These are phyloP conservation scores for Blastobotrys malaysiensis DNA, from an alignment of 1,139 yeast species.

Conservation along the genomic window DNA sequence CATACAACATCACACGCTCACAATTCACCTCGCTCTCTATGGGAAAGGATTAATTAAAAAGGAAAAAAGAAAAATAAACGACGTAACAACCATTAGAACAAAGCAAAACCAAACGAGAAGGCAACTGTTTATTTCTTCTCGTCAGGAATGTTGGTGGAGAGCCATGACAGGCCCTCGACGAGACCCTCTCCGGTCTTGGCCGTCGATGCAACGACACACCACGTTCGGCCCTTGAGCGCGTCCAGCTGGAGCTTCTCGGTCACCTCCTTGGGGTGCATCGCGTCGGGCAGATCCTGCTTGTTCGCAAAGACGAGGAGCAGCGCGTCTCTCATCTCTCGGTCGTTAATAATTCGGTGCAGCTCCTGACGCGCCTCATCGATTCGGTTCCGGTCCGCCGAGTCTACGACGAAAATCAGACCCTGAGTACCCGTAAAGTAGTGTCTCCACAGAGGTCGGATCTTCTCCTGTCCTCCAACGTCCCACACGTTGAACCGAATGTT, in stretches of 20 bases:
- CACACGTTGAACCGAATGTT: constrained; percentile 89
- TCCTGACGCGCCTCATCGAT: constrained; percentile 76
- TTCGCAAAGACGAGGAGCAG: constrained; percentile 81
- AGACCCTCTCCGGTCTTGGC: constrained; percentile 91
- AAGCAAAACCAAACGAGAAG: neutral
- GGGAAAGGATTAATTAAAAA: neutral
- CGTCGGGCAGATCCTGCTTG: constrained; percentile 84
- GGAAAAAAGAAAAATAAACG: neutral
- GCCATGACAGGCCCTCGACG: constrained; percentile 85
- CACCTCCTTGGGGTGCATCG: constrained; percentile 86
- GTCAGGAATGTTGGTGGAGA: constrained; percentile 58
- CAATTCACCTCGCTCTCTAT: neutral
- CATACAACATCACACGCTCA: neutral
- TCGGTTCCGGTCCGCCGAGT: constrained; percentile 66
- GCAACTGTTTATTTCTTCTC: constrained; percentile 22
- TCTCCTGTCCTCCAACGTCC: constrained; percentile 97
- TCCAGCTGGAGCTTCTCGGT: constrained; percentile 80
- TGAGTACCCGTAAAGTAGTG: constrained; percentile 92
- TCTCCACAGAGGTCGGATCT: constrained; percentile 89
- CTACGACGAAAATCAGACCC: constrained; percentile 90
- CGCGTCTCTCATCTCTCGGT: constrained; percentile 76
- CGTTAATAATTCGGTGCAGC: constrained; percentile 67
- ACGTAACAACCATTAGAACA: neutral
- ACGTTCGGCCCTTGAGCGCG: constrained; percentile 79
- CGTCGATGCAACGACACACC: constrained; percentile 87